These are phyloP conservation scores for Rhodotorula kratochvilovae DNA, from an alignment of 768 basidiomycete genomes.

Conservation along the genomic window DNA sequence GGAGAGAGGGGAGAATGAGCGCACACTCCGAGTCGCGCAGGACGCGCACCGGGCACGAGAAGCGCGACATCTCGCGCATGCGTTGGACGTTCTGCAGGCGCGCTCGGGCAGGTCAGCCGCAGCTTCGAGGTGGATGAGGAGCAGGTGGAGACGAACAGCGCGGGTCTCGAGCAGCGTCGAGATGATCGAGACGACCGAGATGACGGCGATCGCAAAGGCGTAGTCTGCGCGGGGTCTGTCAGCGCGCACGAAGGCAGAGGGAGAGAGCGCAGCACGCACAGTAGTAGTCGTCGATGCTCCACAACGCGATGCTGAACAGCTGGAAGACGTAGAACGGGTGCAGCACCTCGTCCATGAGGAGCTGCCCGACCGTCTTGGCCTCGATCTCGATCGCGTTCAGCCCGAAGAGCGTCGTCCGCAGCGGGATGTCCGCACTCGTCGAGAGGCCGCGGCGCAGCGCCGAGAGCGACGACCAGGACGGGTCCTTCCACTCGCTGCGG, in stretches of 20 bases:
- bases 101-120: not conserved
- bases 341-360: conserved; percentile 88
- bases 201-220: conserved; percentile 91
- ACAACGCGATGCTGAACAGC: conserved; percentile 85
- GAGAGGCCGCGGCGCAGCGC: conserved; percentile 63
- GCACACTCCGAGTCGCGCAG: conserved; percentile 68
- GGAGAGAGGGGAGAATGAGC: no score
- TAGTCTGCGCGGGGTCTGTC: conserved; percentile 57
- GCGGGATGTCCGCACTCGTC: conserved; percentile 59
- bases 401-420: conserved; percentile 68
- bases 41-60: conserved; percentile 70
- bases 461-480: conserved; percentile 61
- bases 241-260: not conserved
- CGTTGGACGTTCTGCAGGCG: conserved; percentile 69
- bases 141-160: conserved; percentile 52
- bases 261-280: conserved; percentile 9
- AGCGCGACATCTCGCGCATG: conserved; percentile 94
- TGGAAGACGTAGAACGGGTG: conserved; percentile 99
- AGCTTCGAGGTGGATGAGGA: no score
- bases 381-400: conserved; percentile 83
- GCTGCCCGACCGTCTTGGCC: conserved; percentile 68
- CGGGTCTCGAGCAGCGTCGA: conserved; percentile 89
- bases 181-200: conserved; percentile 74
- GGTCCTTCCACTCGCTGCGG: conserved; percentile 83
- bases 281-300: conserved; percentile 92